Evolutionary conservation across 139 green algal genomes (phyloP).

Genomic region (Picochlorum sp.): DNA sequence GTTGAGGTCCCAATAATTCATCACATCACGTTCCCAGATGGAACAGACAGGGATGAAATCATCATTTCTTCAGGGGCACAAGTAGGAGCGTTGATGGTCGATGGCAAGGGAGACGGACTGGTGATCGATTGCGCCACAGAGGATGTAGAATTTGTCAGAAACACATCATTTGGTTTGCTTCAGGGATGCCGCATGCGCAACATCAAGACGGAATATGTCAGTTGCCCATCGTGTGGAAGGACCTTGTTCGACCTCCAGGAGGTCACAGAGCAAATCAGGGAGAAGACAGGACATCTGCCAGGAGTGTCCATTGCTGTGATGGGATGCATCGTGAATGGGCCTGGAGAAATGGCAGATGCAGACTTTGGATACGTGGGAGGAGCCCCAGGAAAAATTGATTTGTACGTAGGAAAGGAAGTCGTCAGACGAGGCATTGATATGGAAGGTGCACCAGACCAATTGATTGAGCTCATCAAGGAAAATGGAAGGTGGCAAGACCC

Average conservation of each 20-base stretch:
- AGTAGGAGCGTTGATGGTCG: constrained; percentile 83
- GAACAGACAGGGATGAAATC: constrained; percentile 57
- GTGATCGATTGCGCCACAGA: constrained; percentile 67
- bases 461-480: constrained; percentile 96
- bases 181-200: constrained; percentile 95
- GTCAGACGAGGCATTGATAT: constrained; percentile 78
- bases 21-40: constrained; percentile 54
- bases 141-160: constrained; percentile 81
- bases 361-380: constrained; percentile 92
- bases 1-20: constrained; percentile 83
- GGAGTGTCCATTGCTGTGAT: constrained; percentile 96
- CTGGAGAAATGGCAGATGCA: constrained; percentile 98
- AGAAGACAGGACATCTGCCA: constrained; percentile 89
- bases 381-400: constrained; percentile 90
- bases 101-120: constrained; percentile 93
- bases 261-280: constrained; percentile 90
- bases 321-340: constrained; percentile 99
- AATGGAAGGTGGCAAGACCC: constrained; percentile 7
- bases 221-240: constrained; percentile 91
- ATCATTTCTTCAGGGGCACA: constrained; percentile 68
- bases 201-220: constrained; percentile 99
- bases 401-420: constrained; percentile 99
- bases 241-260: constrained; percentile 99
- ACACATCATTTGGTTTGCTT: constrained; percentile 91
- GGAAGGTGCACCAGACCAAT: constrained; percentile 71